phyloP scores from a whole-genome alignment of 2,329 filamentous ascomycete species.

The Claviceps maximensis region DNA sequence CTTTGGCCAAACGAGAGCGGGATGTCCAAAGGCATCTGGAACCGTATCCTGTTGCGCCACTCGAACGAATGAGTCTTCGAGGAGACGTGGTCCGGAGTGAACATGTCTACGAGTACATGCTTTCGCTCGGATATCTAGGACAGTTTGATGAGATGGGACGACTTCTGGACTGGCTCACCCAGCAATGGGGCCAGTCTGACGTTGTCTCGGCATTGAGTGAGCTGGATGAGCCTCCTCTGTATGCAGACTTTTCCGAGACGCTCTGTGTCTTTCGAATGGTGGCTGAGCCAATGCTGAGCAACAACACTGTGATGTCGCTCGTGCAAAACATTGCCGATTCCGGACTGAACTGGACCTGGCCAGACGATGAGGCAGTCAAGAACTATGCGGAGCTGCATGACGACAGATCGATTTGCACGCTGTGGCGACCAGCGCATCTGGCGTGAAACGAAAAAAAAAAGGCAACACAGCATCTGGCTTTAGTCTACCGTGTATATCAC shows the following conservation, averaged over 20 bases:
- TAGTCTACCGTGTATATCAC: neutral
- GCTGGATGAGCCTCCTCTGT: constrained; percentile 19
- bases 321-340: constrained; percentile 14
- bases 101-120: constrained; percentile 45
- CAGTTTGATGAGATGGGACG: constrained; percentile 45
- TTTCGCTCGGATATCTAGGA: constrained; percentile 46
- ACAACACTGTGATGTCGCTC: constrained; percentile 18
- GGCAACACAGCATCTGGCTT: neutral
- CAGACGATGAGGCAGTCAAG: constrained; percentile 22
- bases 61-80: constrained; percentile 21
- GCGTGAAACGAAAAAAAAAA: constrained; percentile 3
- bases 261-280: constrained; percentile 36
- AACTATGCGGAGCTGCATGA: constrained; percentile 18
- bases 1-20: constrained; percentile 14
- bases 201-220: constrained; percentile 23
- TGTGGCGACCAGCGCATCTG: constrained; percentile 15
- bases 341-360: constrained; percentile 24
- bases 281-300: constrained; percentile 28
- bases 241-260: constrained; percentile 23
- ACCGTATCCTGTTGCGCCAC: constrained; percentile 12
- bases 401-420: constrained; percentile 13
- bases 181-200: constrained; percentile 26
- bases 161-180: constrained; percentile 45
- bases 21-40: constrained; percentile 10
- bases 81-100: constrained; percentile 20